Evolutionary conservation across 1,139 yeast species (phyloP).

Genomic region (Citeromyces siamensis): DNA sequence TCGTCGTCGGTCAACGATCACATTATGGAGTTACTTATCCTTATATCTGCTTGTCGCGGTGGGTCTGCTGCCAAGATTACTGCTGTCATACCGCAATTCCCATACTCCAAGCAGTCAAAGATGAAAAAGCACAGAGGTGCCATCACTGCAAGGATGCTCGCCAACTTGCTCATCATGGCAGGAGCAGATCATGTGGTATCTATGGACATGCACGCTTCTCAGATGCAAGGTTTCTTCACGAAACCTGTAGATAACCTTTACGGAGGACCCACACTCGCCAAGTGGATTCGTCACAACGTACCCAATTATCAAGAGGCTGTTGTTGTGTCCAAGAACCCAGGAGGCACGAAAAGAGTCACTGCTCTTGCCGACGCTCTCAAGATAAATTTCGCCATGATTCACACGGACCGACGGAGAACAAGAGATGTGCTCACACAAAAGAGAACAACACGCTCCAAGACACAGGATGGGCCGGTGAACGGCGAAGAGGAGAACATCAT

Average conservation of each 20-base stretch:
- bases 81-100: constrained; percentile 95
- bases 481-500: constrained; percentile 51
- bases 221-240: constrained; percentile 97
- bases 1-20: constrained; percentile 86
- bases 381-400: constrained; percentile 97
- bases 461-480: constrained; percentile 19
- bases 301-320: constrained; percentile 75
- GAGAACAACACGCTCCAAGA: constrained; percentile 3
- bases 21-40: constrained; percentile 88
- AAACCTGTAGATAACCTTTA: constrained; percentile 94
- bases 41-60: constrained; percentile 92
- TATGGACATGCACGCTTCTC: constrained; percentile 97
- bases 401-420: constrained; percentile 90
- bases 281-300: constrained; percentile 90
- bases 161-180: constrained; percentile 90
- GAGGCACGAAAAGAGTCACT: constrained; percentile 96
- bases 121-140: constrained; percentile 99
- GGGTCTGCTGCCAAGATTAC: constrained; percentile 96
- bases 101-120: constrained; percentile 93
- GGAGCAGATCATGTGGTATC: constrained; percentile 99
- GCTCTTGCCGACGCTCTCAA: constrained; percentile 92
- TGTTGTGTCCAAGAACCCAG: constrained; percentile 94
- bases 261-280: constrained; percentile 93
- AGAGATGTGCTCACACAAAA: constrained; percentile 45
- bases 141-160: constrained; percentile 98